These are phyloP conservation scores for Adiantum capillusveneris DNA, from an alignment of 75 land plant species.

Conservation along the genomic window DNA sequence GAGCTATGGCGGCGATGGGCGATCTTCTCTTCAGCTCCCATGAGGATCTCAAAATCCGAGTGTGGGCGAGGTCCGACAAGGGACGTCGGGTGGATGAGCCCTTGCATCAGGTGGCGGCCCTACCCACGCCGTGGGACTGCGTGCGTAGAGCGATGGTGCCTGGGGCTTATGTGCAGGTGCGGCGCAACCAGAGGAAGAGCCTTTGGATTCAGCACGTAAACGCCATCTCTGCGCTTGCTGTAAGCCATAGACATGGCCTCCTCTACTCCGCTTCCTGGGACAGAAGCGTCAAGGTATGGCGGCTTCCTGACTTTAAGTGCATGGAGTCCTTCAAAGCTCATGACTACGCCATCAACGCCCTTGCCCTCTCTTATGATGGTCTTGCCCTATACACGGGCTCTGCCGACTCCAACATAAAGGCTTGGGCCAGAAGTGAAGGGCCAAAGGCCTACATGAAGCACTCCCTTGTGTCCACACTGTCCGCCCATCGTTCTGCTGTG, in stretches of 20 bases:
- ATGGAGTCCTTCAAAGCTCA: constrained; percentile 28
- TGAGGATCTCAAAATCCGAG: constrained; percentile 65
- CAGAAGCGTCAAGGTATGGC: constrained; percentile 28
- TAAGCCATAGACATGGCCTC: constrained; percentile 8
- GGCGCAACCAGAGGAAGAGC: constrained; percentile 50
- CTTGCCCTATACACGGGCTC: constrained; percentile 23
- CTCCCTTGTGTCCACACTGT: constrained; percentile 1
- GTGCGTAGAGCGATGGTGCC: constrained; percentile 43
- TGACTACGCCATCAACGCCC: constrained; percentile 30
- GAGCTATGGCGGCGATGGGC: constrained; percentile 50
- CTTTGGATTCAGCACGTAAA: constrained; percentile 88
- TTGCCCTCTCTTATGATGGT: constrained; percentile 9
- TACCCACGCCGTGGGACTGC: constrained; percentile 60
- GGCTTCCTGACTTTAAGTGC: constrained; percentile 25
- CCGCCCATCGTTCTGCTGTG: constrained; percentile 3
- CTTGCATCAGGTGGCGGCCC: too few relatives aligned
- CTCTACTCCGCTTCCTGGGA: constrained; percentile 33
- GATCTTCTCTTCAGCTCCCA: constrained; percentile 65
- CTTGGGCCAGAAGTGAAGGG: too few relatives aligned
- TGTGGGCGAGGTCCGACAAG: constrained; percentile 30
- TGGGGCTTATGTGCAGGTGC: constrained; percentile 59
- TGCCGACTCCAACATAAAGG: constrained; percentile 24
- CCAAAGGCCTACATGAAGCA: too few relatives aligned
- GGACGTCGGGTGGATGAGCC: too few relatives aligned
- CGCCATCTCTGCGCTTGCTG: constrained; percentile 63